Evolutionary conservation across 2,329 filamentous ascomycete species (phyloP), one percentile per base, ranked within the genome.

Genomic region (Aspergillus jensenii): DNA sequence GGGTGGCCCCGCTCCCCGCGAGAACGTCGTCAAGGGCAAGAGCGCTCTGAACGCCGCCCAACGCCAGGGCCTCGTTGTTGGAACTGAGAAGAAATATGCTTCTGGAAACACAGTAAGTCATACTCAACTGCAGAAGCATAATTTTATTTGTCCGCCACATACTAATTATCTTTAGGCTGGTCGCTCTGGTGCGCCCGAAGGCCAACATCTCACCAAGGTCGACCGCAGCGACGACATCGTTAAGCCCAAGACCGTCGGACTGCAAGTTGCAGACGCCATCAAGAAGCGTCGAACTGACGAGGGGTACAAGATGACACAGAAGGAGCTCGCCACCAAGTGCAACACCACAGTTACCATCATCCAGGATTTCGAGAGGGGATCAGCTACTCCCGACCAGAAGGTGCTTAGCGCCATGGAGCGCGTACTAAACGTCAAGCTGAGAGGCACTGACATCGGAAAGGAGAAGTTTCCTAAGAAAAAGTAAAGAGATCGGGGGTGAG

Each of bases 171-270:
- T 40, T 64, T 45, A 84, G 79, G 73, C 81, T 44, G 67, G 64
- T 23, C 74, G 73, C 56, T 56, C 78, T 59, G 80, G 79, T 61
- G 82, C 73, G 54, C 70, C 82, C 65, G 93, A 98, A 79, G 95
- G 95, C 68, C 95, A 99, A 81, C 93, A 91, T 74, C 84, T 98
- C 65, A 98, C 95, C 67, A 97, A 98, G 83, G 93, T 99, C 77
- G 95, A 98, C 83, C 93, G 93, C 67, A 88, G 87, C 74, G 93
- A 98, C 82, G 95, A 97, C 75, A 96, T 97, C 79, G 89, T 98
- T 79, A 96, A 96, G 82, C 93, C 92, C 72, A 96, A 96, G 81
- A 96, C 91, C 47, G 83, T 97, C 59, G 91, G 92, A 74, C 83
- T 84, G 71, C 82, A 85, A 56, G 91, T 98, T 64, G 91, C 90